These are phyloP conservation scores for Polyplosphaeria fusca DNA, from an alignment of 495 filamentous ascomycete genomes.

Conservation along the genomic window DNA sequence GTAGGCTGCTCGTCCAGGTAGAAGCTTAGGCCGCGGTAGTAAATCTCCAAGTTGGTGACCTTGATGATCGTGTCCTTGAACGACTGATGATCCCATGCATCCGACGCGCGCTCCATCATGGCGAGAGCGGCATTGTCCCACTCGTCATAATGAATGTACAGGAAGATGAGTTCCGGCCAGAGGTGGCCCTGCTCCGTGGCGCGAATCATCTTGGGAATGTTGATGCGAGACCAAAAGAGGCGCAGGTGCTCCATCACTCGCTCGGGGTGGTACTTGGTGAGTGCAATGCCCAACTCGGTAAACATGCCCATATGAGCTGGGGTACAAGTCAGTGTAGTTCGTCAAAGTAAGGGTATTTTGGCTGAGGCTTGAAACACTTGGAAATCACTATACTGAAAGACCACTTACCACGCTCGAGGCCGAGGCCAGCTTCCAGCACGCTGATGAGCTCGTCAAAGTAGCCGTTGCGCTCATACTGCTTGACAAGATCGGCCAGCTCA, in stretches of 20 bases:
- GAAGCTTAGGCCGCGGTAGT: conserved; percentile 96
- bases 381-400: too few relatives aligned
- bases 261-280: conserved; percentile 96
- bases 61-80: conserved; percentile 99
- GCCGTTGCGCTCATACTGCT: conserved; percentile 93
- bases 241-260: conserved; percentile 98
- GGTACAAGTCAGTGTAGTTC: neutral
- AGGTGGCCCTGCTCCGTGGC: conserved; percentile 93
- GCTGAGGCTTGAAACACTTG: too few relatives aligned
- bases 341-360: too few relatives aligned
- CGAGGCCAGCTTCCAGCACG: conserved; percentile 91
- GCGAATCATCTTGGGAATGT: conserved; percentile 96
- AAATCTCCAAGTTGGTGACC: conserved; percentile 98
- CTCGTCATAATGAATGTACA: conserved; percentile 99
- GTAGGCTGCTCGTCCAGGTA: conserved; percentile 96
- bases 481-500: conserved; percentile 87
- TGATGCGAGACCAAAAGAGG: conserved; percentile 98
- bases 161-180: conserved; percentile 97
- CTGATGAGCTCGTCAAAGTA: conserved; percentile 98
- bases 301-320: conserved; percentile 83
- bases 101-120: conserved; percentile 98
- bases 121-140: conserved; percentile 97
- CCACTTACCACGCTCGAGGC: conserved; percentile 88
- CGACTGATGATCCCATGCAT: conserved; percentile 99
- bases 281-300: conserved; percentile 88